Evolutionary conservation across 352 stramenopile species (phyloP).

Genomic region (Pythium dissotocum): DNA sequence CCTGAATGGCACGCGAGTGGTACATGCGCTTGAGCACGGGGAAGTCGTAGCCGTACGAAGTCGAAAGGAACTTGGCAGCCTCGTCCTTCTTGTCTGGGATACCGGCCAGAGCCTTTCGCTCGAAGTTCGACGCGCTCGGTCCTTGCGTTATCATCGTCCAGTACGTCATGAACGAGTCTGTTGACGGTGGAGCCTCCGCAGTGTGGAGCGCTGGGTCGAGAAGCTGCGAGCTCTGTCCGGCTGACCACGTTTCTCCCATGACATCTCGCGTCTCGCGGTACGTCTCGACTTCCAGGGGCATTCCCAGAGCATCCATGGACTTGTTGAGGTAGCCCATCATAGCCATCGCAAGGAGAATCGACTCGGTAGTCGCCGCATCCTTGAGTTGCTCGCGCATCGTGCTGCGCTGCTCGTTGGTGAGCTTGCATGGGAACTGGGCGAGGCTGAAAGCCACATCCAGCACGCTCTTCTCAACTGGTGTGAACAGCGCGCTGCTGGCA

Average conservation of each 20-base stretch:
- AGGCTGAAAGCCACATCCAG: conserved; percentile 20
- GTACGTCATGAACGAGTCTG: conserved; percentile 19
- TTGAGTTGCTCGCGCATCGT: conserved; percentile 12
- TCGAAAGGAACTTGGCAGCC: conserved; percentile 7
- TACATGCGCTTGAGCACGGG: conserved; percentile 24
- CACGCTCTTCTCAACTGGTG: conserved; percentile 21
- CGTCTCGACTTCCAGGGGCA: conserved; percentile 24
- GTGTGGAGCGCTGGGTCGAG: conserved; percentile 23
- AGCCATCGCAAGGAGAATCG: conserved; percentile 19
- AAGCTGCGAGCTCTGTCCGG: conserved; percentile 11
- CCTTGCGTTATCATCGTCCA: conserved; percentile 18
- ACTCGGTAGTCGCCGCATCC: conserved; percentile 12
- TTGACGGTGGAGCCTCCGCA: conserved; percentile 3
- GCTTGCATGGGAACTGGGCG: conserved; percentile 25
- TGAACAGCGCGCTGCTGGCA: conserved; percentile 15
- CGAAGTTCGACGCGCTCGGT: conserved; percentile 21
- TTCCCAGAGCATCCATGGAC: conserved; percentile 23
- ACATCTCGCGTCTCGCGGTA: conserved; percentile 24
- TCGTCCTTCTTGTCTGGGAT: conserved; percentile 12
- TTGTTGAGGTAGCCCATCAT: conserved; percentile 32
- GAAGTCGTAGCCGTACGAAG: conserved; percentile 17
- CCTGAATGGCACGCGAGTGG: conserved; percentile 14
- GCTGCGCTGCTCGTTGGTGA: conserved; percentile 21
- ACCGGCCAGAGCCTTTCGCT: conserved; percentile 15
- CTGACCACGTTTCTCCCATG: conserved; percentile 18